phyloP scores from a whole-genome alignment of 1,284 basidiomycete genomes.

The Stygiomarasmius scandens region DNA sequence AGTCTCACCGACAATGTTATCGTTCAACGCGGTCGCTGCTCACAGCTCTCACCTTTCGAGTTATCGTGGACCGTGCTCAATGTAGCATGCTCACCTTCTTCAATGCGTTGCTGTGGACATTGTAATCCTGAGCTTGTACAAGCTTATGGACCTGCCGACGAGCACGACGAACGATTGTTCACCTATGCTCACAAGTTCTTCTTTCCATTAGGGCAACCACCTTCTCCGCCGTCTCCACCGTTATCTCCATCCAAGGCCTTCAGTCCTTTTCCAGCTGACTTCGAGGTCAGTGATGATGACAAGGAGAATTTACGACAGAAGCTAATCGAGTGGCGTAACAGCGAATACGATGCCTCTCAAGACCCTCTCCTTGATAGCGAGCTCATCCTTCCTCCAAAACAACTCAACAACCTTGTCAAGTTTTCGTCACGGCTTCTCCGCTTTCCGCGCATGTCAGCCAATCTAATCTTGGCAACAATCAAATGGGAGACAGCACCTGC shows the following conservation, averaged over 20 bases:
- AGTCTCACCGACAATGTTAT: too few species aligned
- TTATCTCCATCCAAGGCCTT: background rate
- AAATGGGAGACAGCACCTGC: conserved; percentile 12
- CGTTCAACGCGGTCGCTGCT: background rate
- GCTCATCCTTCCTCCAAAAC: conserved; percentile 15
- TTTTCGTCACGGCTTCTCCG: conserved; percentile 6
- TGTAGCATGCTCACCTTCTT: background rate
- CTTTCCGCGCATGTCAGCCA: background rate
- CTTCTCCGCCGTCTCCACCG: conserved; percentile 6
- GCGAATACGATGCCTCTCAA: background rate
- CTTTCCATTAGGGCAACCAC: conserved; percentile 6
- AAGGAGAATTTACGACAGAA: background rate
- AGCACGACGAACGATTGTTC: conserved; percentile 10
- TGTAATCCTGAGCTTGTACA: conserved; percentile 13
- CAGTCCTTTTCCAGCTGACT: conserved; percentile 1
- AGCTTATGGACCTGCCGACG: background rate
- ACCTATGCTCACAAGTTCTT: conserved; percentile 13
- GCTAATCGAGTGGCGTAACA: background rate
- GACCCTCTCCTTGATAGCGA: background rate
- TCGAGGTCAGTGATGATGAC: background rate
- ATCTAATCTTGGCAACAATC: conserved; percentile 9
- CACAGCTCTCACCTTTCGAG: conserved; percentile 1
- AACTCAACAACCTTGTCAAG: conserved; percentile 15
- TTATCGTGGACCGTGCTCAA: conserved; percentile 14
- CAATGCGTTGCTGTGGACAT: conserved; percentile 8